Evolutionary conservation across 1,284 basidiomycete species (phyloP), one percentile per base, ranked within the genome.

Genomic region (Psilocybe mexicana): DNA sequence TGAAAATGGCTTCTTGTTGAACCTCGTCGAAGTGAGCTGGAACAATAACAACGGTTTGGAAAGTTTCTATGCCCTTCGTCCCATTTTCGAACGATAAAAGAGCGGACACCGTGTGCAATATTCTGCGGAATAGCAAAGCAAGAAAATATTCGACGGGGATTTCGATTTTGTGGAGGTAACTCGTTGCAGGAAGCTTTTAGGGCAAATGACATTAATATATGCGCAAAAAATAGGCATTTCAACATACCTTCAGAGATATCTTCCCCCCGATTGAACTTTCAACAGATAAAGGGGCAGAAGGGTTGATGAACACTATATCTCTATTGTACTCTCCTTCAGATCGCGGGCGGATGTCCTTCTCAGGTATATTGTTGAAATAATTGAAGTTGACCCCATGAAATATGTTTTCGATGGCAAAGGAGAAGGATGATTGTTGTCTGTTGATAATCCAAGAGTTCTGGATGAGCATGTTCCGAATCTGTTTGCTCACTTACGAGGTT

Each of bases 1-100:
- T 25, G 3, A 47, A 23, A 40, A 55, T 30, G 6, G 53, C 36
- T 25, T 48, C 42, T 33, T 52, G 53, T 47, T 55, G 53, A n/a
- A 8, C 8, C 4, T 24, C 30, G 24, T 47, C 45, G 18, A 47
- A 38, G 24, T 42, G 18, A 30, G 11, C 12, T 14, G 43, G 53
- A 26, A 55, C 35, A 6, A 44, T 40, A 3, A 55, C 48, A 12
- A 33, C 53, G 11, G 53, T 24, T 40, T 55, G 53, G 36, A 48
- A 26, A 24, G 18, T 24, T 28, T n/a, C 12, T 2, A 48, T 47
- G 18, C 11, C 10, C 11, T 47, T 42, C 26, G 35, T 40, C 10
- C 30, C 33, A 33, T 26, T 24, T 26, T 6, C n/a, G n/a, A 47
- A 24, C 18, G 28, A 14, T 26, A 6, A 25, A 8, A 35, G 23